Conservation (phyloP, 345 rosid species). For the Rhodamnia rubescens region DNA sequence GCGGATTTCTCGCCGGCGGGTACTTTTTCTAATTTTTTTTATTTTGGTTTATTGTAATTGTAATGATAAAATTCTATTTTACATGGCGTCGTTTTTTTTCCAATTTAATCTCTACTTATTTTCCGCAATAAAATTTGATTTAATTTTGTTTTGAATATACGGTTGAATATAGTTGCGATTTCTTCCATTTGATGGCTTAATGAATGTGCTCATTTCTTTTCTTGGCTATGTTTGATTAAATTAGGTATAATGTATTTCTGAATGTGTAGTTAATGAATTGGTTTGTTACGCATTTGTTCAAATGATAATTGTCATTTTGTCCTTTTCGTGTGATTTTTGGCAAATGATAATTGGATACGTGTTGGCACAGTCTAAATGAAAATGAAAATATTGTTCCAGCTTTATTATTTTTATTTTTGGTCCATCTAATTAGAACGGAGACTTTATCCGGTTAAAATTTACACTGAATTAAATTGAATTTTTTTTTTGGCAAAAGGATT, state of each 20-base stretch:
- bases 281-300: too few species aligned
- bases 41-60: too few species aligned
- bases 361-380: too few species aligned
- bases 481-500: too few species aligned
- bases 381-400: too few species aligned
- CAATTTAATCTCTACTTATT: not conserved
- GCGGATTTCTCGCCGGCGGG: not conserved
- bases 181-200: not conserved
- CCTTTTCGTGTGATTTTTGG: not conserved
- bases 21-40: too few species aligned
- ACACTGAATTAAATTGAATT: too few species aligned
- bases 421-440: too few species aligned
- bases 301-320: not conserved
- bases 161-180: not conserved
- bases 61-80: too few species aligned
- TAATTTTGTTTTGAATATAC: not conserved
- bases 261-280: not conserved
- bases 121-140: not conserved
- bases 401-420: too few species aligned
- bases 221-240: not conserved
- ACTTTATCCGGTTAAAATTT: too few species aligned
- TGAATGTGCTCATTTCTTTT: not conserved
- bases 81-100: not conserved
- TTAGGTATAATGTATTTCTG: too few species aligned
- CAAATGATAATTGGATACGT: not conserved